phyloP scores from a whole-genome alignment of 495 filamentous ascomycete genomes.

The Schizothecium vesticola region DNA sequence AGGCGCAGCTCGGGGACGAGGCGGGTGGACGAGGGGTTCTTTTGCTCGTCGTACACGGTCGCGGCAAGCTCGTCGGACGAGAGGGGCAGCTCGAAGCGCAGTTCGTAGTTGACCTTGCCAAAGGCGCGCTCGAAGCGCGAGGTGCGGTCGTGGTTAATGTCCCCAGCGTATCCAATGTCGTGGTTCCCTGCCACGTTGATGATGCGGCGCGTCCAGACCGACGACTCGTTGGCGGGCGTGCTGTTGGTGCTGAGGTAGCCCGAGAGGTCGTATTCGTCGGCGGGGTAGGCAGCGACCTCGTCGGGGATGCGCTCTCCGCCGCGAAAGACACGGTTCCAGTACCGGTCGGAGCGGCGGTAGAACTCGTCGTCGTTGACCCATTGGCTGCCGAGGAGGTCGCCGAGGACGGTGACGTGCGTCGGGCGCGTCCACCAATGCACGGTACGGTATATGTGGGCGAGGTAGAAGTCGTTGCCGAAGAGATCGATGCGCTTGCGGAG shows the following conservation, averaged over 20 bases:
- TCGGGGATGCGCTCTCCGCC: constrained; percentile 64
- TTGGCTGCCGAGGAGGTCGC: constrained; percentile 92
- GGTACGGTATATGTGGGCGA: constrained; percentile 88
- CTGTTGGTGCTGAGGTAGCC: constrained; percentile 41
- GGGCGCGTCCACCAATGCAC: constrained; percentile 74
- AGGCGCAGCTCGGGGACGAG: constrained; percentile 63
- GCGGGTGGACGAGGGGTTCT: constrained; percentile 35
- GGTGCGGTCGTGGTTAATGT: constrained; percentile 66
- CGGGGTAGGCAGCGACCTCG: constrained; percentile 45
- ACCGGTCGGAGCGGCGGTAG: constrained; percentile 59
- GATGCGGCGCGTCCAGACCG: constrained; percentile 62
- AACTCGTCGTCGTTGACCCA: constrained; percentile 91
- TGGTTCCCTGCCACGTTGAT: constrained; percentile 94
- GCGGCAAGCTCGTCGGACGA: constrained; percentile 24
- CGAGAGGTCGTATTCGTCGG: constrained; percentile 44
- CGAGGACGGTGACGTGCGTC: constrained; percentile 83
- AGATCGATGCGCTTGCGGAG: constrained; percentile 78
- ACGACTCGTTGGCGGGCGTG: constrained; percentile 7
- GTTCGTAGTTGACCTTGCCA: constrained; percentile 82
- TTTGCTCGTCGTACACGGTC: constrained; percentile 31
- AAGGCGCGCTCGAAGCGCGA: constrained; percentile 76
- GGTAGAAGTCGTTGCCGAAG: constrained; percentile 89
- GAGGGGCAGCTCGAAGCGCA: constrained; percentile 60
- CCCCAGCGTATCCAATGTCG: constrained; percentile 92
- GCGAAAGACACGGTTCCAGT: constrained; percentile 76